phyloP scores from a whole-genome alignment of 1,139 yeast species.

The Debaryomycetaceae sp. region DNA sequence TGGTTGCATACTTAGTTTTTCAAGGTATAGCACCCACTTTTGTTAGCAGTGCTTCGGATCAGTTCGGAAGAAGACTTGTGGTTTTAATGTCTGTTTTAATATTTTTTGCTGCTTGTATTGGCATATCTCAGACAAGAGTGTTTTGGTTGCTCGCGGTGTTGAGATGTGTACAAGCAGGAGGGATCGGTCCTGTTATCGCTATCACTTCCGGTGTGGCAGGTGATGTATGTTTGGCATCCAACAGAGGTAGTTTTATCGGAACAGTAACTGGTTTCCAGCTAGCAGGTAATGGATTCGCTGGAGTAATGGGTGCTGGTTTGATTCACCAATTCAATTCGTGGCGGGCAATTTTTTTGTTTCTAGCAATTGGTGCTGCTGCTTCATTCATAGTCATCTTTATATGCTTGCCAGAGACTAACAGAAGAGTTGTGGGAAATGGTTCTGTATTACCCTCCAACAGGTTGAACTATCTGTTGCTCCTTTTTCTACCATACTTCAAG shows the following conservation, averaged over 20 bases:
- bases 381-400: slow-evolving; percentile 22
- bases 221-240: slow-evolving; percentile 33
- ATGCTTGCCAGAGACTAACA: slow-evolving; percentile 34
- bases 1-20: slow-evolving; percentile 34
- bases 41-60: slow-evolving; percentile 33
- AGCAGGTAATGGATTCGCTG: slow-evolving; percentile 40
- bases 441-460: slow-evolving; percentile 23
- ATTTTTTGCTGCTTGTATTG: slow-evolving; percentile 34
- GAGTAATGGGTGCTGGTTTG: slow-evolving; percentile 37
- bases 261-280: slow-evolving; percentile 32
- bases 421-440: slow-evolving; percentile 40
- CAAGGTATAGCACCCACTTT: slow-evolving; percentile 39
- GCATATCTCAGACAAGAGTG: slow-evolving; percentile 29
- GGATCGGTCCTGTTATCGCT: slow-evolving; percentile 40
- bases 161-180: slow-evolving; percentile 40
- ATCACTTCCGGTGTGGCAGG: slow-evolving; percentile 41
- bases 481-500: slow-evolving; percentile 22
- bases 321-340: slow-evolving; percentile 27
- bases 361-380: slow-evolving; percentile 36
- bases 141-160: slow-evolving; percentile 35
- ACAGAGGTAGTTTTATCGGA: slow-evolving; percentile 42
- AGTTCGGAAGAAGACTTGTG: slow-evolving; percentile 35
- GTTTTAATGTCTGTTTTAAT: slow-evolving; percentile 24
- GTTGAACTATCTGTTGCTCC: slow-evolving; percentile 21
- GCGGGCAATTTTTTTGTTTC: slow-evolving; percentile 37